Conservation (phyloP, 2,329 filamentous ascomycete genomes). For the Phialophora macrospora region DNA sequence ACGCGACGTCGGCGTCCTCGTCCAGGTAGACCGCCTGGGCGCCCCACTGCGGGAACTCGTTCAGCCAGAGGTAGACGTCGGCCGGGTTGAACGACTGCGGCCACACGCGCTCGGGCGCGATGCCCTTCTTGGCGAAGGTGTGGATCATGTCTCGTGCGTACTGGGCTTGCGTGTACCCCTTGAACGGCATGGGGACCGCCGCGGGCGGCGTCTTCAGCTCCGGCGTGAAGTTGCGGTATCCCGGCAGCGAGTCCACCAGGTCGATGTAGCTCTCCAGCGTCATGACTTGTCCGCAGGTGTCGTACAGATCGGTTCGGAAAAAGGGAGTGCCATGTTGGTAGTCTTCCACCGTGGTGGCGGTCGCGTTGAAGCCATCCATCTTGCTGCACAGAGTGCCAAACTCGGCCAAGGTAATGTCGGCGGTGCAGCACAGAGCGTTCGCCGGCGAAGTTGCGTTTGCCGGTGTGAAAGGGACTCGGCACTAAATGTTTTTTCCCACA, state of each 20-base stretch:
- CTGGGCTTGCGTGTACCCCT: conserved; percentile 66
- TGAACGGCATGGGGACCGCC: conserved; percentile 72
- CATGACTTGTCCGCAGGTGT: conserved; percentile 63
- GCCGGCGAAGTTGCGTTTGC: conserved; percentile 59
- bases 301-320: conserved; percentile 38
- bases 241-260: conserved; percentile 61
- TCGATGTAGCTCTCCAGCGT: conserved; percentile 67
- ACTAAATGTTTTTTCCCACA: conserved; percentile 42
- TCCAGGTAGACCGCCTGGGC: conserved; percentile 69
- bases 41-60: conserved; percentile 64
- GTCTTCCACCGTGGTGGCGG: conserved; percentile 60
- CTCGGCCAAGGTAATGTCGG: conserved; percentile 70
- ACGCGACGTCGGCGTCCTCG: conserved; percentile 61
- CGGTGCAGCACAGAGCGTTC: conserved; percentile 71
- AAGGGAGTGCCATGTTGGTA: conserved; percentile 64
- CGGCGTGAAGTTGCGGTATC: conserved; percentile 63
- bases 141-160: conserved; percentile 70
- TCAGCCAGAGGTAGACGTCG: conserved; percentile 70
- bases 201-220: conserved; percentile 68
- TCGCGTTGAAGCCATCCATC: conserved; percentile 67
- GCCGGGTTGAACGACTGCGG: conserved; percentile 69
- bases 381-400: conserved; percentile 71
- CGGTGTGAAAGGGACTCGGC: conserved; percentile 65
- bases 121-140: conserved; percentile 60
- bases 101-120: conserved; percentile 62